phyloP scores from a whole-genome alignment of 345 rosid species.

The Populus tremula region DNA sequence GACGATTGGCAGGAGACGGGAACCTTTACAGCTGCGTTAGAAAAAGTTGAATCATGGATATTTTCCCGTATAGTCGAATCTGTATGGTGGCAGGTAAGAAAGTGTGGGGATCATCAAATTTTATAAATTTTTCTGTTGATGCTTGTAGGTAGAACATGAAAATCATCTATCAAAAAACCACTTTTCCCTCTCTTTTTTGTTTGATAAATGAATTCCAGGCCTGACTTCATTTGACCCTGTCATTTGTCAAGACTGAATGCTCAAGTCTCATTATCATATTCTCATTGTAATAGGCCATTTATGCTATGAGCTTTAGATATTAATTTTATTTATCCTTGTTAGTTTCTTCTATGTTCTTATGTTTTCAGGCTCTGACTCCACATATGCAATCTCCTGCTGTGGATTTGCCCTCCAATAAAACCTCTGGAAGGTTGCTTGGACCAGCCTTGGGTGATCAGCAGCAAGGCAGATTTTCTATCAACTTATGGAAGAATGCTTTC shows the following conservation, averaged over 20 bases:
- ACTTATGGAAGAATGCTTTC: slow-evolving; percentile 79
- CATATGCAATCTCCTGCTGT: slow-evolving; percentile 72
- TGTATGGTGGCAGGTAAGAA: slow-evolving; percentile 95
- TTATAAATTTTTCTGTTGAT: not conserved
- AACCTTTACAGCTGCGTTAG: slow-evolving; percentile 69
- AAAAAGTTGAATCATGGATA: slow-evolving; percentile 83
- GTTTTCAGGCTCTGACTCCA: slow-evolving; percentile 75
- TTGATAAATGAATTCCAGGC: not conserved
- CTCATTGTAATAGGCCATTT: not conserved
- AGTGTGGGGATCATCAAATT: not conserved
- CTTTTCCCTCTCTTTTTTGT: not conserved
- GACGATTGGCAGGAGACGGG: slow-evolving; percentile 96
- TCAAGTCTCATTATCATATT: not conserved
- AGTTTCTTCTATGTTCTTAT: not conserved
- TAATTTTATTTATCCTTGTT: not conserved
- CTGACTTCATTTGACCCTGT: not conserved
- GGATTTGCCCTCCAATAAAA: slow-evolving; percentile 39
- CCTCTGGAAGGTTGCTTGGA: slow-evolving; percentile 54
- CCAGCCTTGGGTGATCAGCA: slow-evolving; percentile 74
- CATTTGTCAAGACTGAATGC: not conserved
- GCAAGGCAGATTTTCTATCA: slow-evolving; percentile 73
- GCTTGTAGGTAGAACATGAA: not conserved
- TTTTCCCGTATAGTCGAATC: slow-evolving; percentile 91
- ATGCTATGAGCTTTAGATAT: not conserved
- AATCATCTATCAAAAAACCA: not conserved